phyloP scores from a whole-genome alignment of 768 basidiomycete genomes.

The Lactarius indigo region DNA sequence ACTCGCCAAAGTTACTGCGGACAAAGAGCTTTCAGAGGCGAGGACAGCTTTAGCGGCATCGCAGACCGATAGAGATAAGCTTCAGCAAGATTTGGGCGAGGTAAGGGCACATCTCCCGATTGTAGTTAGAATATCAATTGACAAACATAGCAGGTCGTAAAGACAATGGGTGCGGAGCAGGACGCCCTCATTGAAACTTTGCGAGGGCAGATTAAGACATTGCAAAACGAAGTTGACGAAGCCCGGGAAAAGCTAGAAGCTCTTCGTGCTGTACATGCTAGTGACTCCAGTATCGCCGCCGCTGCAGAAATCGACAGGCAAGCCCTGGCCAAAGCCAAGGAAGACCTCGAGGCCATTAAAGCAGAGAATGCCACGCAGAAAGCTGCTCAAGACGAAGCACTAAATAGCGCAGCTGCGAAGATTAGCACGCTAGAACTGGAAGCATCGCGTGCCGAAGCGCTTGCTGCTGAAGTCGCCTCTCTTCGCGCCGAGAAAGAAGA shows the following conservation, averaged over 20 bases:
- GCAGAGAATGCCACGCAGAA: slow-evolving; percentile 52
- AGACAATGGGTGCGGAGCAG: slow-evolving; percentile 40
- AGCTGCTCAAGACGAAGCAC: slow-evolving; percentile 45
- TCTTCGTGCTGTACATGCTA: slow-evolving; percentile 45
- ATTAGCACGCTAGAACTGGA: slow-evolving; percentile 47
- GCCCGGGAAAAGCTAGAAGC: slow-evolving; percentile 52
- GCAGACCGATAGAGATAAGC: slow-evolving; percentile 30
- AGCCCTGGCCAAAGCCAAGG: slow-evolving; percentile 59
- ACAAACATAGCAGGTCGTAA: slow-evolving; percentile 45
- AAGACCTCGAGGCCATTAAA: slow-evolving; percentile 53
- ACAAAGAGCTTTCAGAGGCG: slow-evolving; percentile 45
- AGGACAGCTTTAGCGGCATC: slow-evolving; percentile 41
- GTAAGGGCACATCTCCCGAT: slow-evolving; percentile 38
- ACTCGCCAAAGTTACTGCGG: slow-evolving; percentile 45
- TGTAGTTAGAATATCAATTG: not conserved
- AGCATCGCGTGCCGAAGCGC: slow-evolving; percentile 39
- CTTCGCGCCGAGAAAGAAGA: slow-evolving; percentile 70
- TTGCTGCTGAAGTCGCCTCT: slow-evolving; percentile 47
- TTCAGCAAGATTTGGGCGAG: slow-evolving; percentile 46
- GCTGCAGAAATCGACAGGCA: slow-evolving; percentile 61
- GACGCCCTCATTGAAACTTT: slow-evolving; percentile 46
- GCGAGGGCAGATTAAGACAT: slow-evolving; percentile 45
- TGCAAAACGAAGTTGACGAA: slow-evolving; percentile 49
- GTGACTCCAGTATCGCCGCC: slow-evolving; percentile 41
- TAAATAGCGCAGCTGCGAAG: slow-evolving; percentile 46